Conservation (phyloP, 768 basidiomycete species). For the Kwoniella bestiolae region DNA sequence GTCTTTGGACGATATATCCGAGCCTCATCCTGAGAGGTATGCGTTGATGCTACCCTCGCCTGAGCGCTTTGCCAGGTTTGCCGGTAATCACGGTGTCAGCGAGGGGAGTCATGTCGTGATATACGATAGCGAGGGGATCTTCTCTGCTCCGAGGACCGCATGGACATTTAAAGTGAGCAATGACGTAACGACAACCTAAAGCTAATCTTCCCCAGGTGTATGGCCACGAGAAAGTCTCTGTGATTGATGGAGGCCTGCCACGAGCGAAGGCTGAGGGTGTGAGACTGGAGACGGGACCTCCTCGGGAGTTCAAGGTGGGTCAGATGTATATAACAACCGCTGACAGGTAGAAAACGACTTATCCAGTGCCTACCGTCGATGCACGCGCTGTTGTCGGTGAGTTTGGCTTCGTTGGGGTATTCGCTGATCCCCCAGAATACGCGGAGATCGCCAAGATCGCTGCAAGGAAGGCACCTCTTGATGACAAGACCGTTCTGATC, state of each 20-base stretch:
- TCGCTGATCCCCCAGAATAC: constrained; percentile 76
- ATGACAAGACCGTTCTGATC: constrained; percentile 65
- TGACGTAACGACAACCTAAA: too few species aligned
- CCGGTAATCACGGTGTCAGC: constrained; percentile 74
- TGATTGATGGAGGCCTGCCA: constrained; percentile 89
- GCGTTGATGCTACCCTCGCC: constrained; percentile 90
- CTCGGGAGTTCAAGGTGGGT: constrained; percentile 20
- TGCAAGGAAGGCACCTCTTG: neutral
- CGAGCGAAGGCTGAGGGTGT: constrained; percentile 71
- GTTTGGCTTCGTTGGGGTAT: constrained; percentile 58
- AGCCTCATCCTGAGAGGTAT: constrained; percentile 72
- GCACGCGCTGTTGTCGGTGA: constrained; percentile 58
- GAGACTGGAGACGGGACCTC: constrained; percentile 36
- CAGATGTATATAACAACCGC: constrained; percentile 58
- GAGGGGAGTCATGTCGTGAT: constrained; percentile 79
- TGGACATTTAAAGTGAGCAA: constrained; percentile 80
- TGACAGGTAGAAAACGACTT: constrained; percentile 67
- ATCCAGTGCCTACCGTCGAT: constrained; percentile 81
- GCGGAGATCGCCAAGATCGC: constrained; percentile 11
- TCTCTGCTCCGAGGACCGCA: constrained; percentile 87
- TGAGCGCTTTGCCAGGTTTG: constrained; percentile 74
- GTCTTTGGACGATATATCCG: constrained; percentile 73
- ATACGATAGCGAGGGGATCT: constrained; percentile 90
- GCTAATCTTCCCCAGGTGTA: constrained; percentile 62
- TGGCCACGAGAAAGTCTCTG: constrained; percentile 80